Conservation (phyloP, 2,329 filamentous ascomycete genomes). For the Ambrosiella xylebori region DNA sequence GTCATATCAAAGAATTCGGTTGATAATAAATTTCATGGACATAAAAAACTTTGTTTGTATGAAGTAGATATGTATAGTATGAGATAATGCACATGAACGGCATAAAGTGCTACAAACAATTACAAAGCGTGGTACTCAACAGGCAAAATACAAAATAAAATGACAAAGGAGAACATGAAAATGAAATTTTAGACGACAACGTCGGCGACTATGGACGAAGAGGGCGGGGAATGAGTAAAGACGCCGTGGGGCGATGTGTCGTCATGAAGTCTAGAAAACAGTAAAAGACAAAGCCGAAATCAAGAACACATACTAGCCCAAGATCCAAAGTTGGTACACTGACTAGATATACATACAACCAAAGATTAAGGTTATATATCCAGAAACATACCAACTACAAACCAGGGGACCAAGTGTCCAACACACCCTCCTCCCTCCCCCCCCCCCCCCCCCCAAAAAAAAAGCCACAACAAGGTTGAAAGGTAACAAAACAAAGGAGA, state of each 20-base stretch:
- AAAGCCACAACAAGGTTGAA: constrained; percentile 4
- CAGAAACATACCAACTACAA: too few species aligned
- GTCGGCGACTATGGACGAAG: not conserved
- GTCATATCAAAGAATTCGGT: too few species aligned
- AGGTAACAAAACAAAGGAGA: constrained; percentile 2
- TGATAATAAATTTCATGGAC: too few species aligned
- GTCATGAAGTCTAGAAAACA: constrained; percentile 1
- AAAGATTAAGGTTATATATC: too few species aligned
- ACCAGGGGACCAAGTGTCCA: too few species aligned
- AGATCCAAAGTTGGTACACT: too few species aligned
- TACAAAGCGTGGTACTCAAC: not conserved
- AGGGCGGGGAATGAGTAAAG: not conserved
- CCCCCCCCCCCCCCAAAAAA: not conserved
- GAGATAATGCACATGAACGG: not conserved
- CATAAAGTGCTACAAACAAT: not conserved
- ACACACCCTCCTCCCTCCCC: too few species aligned
- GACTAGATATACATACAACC: too few species aligned
- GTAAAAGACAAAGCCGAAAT: constrained; percentile 2
- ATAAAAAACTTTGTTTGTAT: too few species aligned
- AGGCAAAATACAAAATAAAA: not conserved
- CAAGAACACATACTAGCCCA: not conserved
- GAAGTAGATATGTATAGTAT: too few species aligned
- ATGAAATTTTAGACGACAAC: not conserved
- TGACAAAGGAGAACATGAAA: not conserved
- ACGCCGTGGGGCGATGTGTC: not conserved